Evolutionary conservation across 257 asterid genomes (phyloP).

Genomic region (Solanum rostratum): DNA sequence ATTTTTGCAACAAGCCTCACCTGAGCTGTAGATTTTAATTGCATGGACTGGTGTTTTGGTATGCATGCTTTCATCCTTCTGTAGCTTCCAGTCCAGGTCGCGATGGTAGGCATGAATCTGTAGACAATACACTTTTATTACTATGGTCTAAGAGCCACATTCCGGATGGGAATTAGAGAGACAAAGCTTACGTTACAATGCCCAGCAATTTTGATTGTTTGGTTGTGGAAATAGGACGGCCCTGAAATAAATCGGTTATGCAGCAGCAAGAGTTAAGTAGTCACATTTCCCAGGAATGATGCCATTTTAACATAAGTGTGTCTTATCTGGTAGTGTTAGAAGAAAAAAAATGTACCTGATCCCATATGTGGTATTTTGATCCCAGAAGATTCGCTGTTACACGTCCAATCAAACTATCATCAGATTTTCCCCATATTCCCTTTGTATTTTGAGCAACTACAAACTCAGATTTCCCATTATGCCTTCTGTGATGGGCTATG

Average conservation of each 20-base stretch:
- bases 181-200: constrained; percentile 45
- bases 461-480: constrained; percentile 75
- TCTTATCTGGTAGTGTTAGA: background rate
- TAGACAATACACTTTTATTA: background rate
- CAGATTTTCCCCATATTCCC: constrained; percentile 29
- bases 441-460: constrained; percentile 47
- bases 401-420: constrained; percentile 59
- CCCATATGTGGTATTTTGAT: constrained; percentile 78
- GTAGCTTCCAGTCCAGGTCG: constrained; percentile 77
- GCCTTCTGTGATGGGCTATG: constrained; percentile 58
- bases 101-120: constrained; percentile 62
- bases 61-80: constrained; percentile 86
- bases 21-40: constrained; percentile 68
- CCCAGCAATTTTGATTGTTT: constrained; percentile 58
- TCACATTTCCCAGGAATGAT: background rate
- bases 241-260: constrained; percentile 31
- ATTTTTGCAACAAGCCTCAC: constrained; percentile 13
- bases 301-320: background rate
- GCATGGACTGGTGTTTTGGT: constrained; percentile 90
- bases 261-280: background rate
- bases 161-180: background rate
- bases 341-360: constrained; percentile 43
- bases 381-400: constrained; percentile 69
- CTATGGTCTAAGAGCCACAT: background rate
- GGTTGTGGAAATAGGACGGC: constrained; percentile 23